Evolutionary conservation across 202 grass and related monocot species (phyloP).

Genomic region (Setaria italica): DNA sequence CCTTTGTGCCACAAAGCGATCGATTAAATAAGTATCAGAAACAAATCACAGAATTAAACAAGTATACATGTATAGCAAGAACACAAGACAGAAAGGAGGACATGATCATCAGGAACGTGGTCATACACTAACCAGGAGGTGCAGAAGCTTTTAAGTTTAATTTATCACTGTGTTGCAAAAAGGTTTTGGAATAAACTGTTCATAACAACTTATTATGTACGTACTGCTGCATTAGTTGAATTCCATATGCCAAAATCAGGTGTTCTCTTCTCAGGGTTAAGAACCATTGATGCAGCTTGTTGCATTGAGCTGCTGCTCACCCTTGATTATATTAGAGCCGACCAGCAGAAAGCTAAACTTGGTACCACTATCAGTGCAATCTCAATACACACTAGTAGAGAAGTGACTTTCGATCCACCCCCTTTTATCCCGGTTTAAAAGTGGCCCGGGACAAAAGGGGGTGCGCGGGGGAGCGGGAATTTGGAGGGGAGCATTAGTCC

Average conservation of each 20-base stretch:
- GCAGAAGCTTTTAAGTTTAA: background rate
- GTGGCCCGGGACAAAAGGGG: too few species aligned
- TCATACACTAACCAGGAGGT: slow-evolving; percentile 15
- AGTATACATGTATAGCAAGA: background rate
- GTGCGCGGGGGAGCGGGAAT: too few species aligned
- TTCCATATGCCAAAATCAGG: background rate
- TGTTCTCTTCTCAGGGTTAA: background rate
- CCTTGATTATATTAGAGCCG: background rate
- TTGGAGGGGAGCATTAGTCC: too few species aligned
- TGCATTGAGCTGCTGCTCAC: background rate
- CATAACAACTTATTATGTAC: background rate
- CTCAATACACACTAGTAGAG: too few species aligned
- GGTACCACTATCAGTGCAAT: background rate
- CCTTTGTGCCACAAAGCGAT: slow-evolving; percentile 4
- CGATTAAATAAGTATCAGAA: background rate
- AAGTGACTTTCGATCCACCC: too few species aligned
- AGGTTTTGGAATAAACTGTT: slow-evolving; percentile 25
- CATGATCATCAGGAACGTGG: slow-evolving; percentile 32
- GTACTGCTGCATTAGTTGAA: background rate
- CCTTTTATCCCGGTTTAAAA: too few species aligned
- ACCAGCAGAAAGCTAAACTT: background rate
- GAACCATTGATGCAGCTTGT: background rate
- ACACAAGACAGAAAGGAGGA: background rate
- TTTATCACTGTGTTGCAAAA: background rate
- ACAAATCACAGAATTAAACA: slow-evolving; percentile 18